phyloP scores from a whole-genome alignment of 2,329 filamentous ascomycete species.

The Ophiostoma tasmaniense region DNA sequence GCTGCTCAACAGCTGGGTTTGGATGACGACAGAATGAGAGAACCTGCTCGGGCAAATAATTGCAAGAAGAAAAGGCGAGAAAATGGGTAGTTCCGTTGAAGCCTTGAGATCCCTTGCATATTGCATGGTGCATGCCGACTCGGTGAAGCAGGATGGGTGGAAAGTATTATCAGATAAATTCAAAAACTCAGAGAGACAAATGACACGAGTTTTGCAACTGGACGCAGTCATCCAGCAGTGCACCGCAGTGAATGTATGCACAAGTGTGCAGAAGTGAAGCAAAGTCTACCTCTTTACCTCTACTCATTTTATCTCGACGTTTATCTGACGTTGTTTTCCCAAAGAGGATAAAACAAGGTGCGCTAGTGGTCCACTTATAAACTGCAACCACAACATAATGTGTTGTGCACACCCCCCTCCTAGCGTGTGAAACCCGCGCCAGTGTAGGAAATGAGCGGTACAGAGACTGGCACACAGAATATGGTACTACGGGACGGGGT shows the following conservation, averaged over 20 bases:
- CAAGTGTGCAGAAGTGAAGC: not conserved
- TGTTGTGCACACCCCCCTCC: not conserved
- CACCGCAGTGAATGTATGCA: not conserved
- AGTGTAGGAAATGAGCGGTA: not conserved
- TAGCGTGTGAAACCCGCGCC: not conserved
- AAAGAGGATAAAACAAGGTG: conserved; percentile 6
- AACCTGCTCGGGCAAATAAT: not conserved
- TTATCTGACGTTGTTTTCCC: not conserved
- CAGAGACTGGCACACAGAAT: not conserved
- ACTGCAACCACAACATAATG: not conserved
- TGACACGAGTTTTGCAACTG: not conserved
- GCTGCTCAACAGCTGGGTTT: not conserved
- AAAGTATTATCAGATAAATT: not conserved
- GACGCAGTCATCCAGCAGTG: not conserved
- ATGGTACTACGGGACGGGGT: not conserved
- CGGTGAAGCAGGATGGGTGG: not conserved
- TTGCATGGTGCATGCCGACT: not conserved
- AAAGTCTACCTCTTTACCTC: not conserved
- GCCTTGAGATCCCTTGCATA: not conserved
- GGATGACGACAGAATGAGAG: not conserved
- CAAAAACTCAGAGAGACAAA: too few relatives aligned
- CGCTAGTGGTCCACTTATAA: conserved; percentile 9
- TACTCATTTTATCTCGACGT: not conserved
- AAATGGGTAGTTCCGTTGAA: not conserved
- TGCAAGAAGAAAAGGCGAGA: not conserved